Evolutionary conservation across 1,284 basidiomycete species (phyloP), one percentile per base, ranked within the genome.

Genomic region (Ganoderma lucidum): DNA sequence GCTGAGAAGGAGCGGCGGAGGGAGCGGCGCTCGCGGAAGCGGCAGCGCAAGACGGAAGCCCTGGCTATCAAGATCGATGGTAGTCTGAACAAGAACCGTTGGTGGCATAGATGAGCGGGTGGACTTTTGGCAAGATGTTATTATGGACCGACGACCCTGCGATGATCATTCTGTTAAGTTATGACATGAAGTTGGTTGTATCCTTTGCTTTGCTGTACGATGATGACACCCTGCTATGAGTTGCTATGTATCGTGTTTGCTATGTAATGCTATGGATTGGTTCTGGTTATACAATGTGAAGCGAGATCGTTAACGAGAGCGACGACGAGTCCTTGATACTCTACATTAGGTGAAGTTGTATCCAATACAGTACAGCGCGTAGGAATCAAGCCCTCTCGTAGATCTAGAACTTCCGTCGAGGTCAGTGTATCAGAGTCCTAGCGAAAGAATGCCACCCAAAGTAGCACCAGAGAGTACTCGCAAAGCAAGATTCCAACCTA

Each of bases 1-100:
- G 74, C 67, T 5, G 37, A n/a, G 61, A 73, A 73, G 66, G 72
- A 73, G 62, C 59, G 74, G 39, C 63, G 67, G 23, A 68, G 65
- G 70, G 74, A 75, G 53, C 62, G 71, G 39, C 76, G 70, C 17
- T 71, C 65, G 67, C 72, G 74, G 5, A 73, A 69, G 66, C 66
- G 69, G 37, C 69, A 71, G 56, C 67, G 70, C 30, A 68, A 61
- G 41, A 51, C 69, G 10, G 76, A 77, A 32, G 75, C 71, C 1
- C 32, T 62, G 41, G 72, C 66, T 1, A 41, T 75, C 62, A 73
- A 63, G 53, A 37, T 63, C 9, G 73, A 73, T 8, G 64, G 64
- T 14, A 19, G 68, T 37, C 41, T 53, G n/a, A 53, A 67, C 60
- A 65, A 67, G 53, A 66, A 67, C 35, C 62, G 67, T 17, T 70